Evolutionary conservation across 108 stramenopile genomes (phyloP).

Genomic region (Heterococcus sp.): DNA sequence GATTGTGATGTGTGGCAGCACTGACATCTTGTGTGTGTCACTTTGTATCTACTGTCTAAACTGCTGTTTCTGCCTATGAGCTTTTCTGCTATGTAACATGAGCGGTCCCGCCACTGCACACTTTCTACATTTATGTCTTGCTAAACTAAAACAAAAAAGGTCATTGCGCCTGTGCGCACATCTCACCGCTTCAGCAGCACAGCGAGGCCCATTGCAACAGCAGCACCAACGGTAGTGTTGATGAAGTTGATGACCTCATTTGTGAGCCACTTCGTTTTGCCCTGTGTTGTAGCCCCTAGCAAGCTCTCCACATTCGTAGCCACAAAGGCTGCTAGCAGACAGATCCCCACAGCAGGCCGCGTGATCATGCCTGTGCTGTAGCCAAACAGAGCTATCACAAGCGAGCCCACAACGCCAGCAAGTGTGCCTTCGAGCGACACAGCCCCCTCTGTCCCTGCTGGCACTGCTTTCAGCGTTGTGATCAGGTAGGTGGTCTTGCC

Average conservation of each 20-base stretch:
- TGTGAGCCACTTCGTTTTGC: constrained; percentile 73
- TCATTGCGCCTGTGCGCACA: too few species aligned
- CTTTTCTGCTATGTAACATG: too few species aligned
- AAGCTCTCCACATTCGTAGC: constrained; percentile 86
- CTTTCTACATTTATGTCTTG: too few species aligned
- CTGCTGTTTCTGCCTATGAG: too few species aligned
- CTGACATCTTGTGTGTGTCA: too few species aligned
- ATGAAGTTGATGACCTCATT: constrained; percentile 92
- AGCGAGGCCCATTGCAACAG: constrained; percentile 61
- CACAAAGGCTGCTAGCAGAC: constrained; percentile 72
- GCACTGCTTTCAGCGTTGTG: constrained; percentile 76
- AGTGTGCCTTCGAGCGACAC: constrained; percentile 80
- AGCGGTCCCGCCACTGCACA: too few species aligned
- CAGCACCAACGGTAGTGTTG: constrained; percentile 83
- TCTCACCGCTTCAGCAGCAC: background rate
- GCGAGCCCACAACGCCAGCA: constrained; percentile 77
- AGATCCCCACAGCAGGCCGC: constrained; percentile 54
- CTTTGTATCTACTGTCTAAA: too few species aligned
- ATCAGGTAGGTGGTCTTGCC: constrained; percentile 88
- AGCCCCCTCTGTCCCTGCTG: constrained; percentile 87
- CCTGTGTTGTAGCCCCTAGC: constrained; percentile 85
- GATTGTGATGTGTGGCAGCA: too few species aligned
- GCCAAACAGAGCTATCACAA: constrained; percentile 70
- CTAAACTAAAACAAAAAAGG: too few species aligned
- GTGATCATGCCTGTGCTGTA: constrained; percentile 59